A percentile compares a stretch with the other conserved stretches of the same genome.
phyloP scores from a whole-genome alignment of 352 stramenopile species.

The Globisporangium takayamanum region DNA sequence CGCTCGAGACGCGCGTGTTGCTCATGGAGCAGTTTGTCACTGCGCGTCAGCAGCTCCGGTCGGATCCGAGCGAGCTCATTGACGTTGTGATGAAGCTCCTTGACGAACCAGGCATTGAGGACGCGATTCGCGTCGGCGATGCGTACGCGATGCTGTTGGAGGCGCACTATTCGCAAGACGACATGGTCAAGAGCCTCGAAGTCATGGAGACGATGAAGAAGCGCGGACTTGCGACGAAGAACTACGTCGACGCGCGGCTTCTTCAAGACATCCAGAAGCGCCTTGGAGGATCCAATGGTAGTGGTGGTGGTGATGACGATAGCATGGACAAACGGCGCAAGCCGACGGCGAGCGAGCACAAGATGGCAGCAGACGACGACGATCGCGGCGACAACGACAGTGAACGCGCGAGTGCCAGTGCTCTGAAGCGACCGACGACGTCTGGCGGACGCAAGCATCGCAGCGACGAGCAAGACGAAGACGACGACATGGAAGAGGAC shows the following conservation, averaged over 20 bases:
- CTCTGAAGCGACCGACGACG: slow-evolving; percentile 11
- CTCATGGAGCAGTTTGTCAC: slow-evolving; percentile 86
- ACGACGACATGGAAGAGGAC: slow-evolving; percentile 78
- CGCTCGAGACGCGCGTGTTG: slow-evolving; percentile 51
- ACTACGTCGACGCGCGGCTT: slow-evolving; percentile 66
- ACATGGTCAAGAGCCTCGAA: slow-evolving; percentile 63
- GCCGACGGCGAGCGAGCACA: slow-evolving; percentile 25
- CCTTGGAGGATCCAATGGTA: slow-evolving; percentile 15
- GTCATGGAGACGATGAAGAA: slow-evolving; percentile 78
- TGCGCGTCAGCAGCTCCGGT: slow-evolving; percentile 47
- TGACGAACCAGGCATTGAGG: slow-evolving; percentile 75
- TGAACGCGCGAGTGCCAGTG: background rate
- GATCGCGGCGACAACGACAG: background rate
- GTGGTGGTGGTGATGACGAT: slow-evolving; percentile 3
- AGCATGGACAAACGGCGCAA: slow-evolving; percentile 19
- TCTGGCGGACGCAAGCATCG: slow-evolving; percentile 20
- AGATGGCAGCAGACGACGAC: slow-evolving; percentile 15
- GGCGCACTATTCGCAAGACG: slow-evolving; percentile 54
- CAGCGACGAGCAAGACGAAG: slow-evolving; percentile 29
- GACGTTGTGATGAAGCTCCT: slow-evolving; percentile 78
- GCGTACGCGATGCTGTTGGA: slow-evolving; percentile 85
- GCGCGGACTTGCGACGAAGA: slow-evolving; percentile 50
- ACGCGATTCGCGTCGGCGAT: slow-evolving; percentile 86
- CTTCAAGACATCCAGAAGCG: slow-evolving; percentile 69
- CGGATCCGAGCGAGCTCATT: slow-evolving; percentile 66